A percentile compares a stretch with the other conserved stretches of the same genome.
Evolutionary conservation across 148 eudicot genomes (phyloP).

Genomic region (Rhododendron ovatum): DNA sequence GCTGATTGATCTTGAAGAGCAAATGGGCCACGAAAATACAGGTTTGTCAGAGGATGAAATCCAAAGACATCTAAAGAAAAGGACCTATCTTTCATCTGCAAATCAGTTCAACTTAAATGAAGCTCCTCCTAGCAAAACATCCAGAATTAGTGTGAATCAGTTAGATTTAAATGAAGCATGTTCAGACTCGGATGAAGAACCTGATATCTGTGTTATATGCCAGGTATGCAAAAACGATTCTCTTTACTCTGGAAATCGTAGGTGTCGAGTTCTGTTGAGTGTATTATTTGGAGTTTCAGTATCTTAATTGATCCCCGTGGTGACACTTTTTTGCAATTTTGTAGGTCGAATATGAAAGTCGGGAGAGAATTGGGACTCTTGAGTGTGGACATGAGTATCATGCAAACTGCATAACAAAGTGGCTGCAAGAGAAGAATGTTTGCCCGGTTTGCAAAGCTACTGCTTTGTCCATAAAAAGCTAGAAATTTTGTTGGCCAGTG

Average conservation of each 20-base stretch:
- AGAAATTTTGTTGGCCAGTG: not conserved
- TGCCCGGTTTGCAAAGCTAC: conserved; percentile 13
- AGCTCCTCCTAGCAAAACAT: not conserved
- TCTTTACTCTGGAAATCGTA: not conserved
- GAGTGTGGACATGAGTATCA: conserved; percentile 9
- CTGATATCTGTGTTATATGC: conserved; percentile 6
- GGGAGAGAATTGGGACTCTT: conserved; percentile 2
- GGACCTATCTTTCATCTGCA: not conserved
- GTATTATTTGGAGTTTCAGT: not conserved
- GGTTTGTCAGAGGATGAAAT: conserved; percentile 3
- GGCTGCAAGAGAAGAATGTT: conserved; percentile 8
- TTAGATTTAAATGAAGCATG: not conserved
- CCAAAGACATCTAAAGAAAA: not conserved
- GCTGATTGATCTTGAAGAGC: not conserved
- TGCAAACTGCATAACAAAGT: conserved; percentile 5
- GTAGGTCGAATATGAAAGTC: not conserved
- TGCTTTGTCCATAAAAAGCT: not conserved
- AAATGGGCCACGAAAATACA: not conserved
- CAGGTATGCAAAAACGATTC: not conserved
- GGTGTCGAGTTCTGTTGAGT: not conserved
- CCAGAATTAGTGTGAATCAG: not conserved
- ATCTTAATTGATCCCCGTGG: not conserved
- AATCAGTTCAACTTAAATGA: not conserved
- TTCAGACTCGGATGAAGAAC: not conserved
- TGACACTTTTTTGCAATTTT: not conserved